Base-by-base conservation (phyloP, 768 basidiomycete species). In the Suillus fuscotomentosus region DNA sequence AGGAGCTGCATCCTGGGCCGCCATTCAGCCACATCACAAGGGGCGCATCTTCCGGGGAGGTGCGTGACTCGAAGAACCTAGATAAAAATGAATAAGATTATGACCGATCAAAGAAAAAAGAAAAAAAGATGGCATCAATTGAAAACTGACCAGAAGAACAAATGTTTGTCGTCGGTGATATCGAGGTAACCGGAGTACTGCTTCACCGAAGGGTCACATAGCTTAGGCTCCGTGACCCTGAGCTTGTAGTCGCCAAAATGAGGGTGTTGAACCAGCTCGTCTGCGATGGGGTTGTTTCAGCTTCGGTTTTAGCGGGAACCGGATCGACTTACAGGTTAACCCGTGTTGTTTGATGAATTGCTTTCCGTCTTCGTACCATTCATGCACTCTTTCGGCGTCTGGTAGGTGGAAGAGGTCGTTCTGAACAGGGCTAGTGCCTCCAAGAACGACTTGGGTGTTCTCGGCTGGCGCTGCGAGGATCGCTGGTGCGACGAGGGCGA, bases 1-100 rank as follows among this genome's bases (percentile, higher is more conserved):
- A 86, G 9, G 88, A 90, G 62, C 86, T 88, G 77, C 87, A 88
- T 10, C 88, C 85, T 24, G 87, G 88, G 14, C 90, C 89, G 41
- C 92, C 92, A 67, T 93, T 94, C n/a, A 94, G 80, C 96, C 96
- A 97, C 55, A 97, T 81, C 10, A 96, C 82, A 2, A 98, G 83
- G 5, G 95, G 96, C 7, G 91, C 94, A 60, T 86, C 81, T 60
- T 83, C 77, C 0, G 97, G 95, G 20, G 85, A 82, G 61, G 78
- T 80, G 42, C 95, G 83, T 1, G 91, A 86, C 77, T 97, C 96
- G 69, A 98, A 95, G 84, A 94, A 95, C 91, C 91, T 92, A 64
- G 1, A 47, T 42, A 64, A 3, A 47, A 53, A 60, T 45, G 54
- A 11, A 59, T 38, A 31, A 67, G 15, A 24, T 45, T 10, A 51